phyloP scores from a whole-genome alignment of 1,284 basidiomycete species.

The Rhodotorula sp. region DNA sequence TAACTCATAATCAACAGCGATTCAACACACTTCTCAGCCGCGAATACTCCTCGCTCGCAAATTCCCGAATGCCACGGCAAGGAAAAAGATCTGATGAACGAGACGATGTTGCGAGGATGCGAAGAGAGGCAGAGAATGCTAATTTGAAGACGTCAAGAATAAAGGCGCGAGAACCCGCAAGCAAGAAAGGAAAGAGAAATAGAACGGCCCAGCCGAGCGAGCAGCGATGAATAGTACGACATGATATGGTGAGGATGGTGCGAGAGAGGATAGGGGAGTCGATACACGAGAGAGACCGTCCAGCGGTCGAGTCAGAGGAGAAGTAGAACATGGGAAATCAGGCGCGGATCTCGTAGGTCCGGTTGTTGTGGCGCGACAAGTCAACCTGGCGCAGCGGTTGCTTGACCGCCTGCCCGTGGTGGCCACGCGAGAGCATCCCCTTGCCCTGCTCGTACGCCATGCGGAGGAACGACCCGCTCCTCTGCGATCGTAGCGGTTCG shows the following conservation, averaged over 20 bases:
- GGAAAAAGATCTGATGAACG: too few relatives aligned
- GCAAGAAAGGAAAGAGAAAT: background rate
- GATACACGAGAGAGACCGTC: background rate
- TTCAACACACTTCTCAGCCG: too few relatives aligned
- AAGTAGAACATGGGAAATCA: background rate
- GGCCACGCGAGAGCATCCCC: conserved; percentile 17
- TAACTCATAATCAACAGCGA: too few relatives aligned
- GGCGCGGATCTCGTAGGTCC: conserved; percentile 15
- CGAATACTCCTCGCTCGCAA: too few relatives aligned
- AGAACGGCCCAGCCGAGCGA: background rate
- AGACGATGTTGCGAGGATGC: too few relatives aligned
- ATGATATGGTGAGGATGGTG: background rate
- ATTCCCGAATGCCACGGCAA: too few relatives aligned
- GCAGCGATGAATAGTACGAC: background rate
- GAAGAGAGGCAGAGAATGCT: background rate
- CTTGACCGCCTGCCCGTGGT: background rate
- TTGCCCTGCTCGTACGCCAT: conserved; percentile 28
- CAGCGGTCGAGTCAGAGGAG: background rate
- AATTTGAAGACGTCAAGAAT: background rate
- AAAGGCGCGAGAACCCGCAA: too few relatives aligned
- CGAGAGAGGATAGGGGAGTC: background rate
- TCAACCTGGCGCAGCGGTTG: conserved; percentile 1
- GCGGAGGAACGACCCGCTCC: conserved; percentile 26
- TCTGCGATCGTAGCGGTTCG: conserved; percentile 23
- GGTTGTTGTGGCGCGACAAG: background rate